Evolutionary conservation across 768 basidiomycete species (phyloP), one percentile per base, ranked within the genome.

Genomic region (Naganishia vaughanmartiniae): DNA sequence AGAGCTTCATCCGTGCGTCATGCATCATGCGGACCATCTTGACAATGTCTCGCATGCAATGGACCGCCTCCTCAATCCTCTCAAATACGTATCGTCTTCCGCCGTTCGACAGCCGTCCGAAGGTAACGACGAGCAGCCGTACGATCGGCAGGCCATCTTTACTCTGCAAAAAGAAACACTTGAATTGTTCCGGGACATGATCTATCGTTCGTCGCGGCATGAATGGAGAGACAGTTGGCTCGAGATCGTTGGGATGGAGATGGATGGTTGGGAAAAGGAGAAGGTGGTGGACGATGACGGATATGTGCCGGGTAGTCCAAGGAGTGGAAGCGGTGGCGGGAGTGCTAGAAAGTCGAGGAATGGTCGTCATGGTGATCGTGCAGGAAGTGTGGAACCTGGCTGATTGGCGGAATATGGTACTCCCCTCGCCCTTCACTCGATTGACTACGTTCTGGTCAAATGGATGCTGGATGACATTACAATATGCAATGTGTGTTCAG

Each of bases 241-340:
- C 15, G 60, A 63, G 24, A 36, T 63, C 60, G 60, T 63, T 3
- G 60, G 39, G 21, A 63, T 63, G 60, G 60, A 63, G 60, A 63
- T 63, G 60, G 60, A 63, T 45, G 60, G 60, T 17, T 63, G 60
- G 60, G 60, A 63, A 45, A 63, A 63, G 36, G 60, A 63, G 12
- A 63, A 30, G 60, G 24, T 42, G 2, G 39, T 17, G 15, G 39
- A 63, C 15, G 60, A 63, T 21, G 60, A 63, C 24, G 60, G 60
- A 1, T 46, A 42, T 30, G 26, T 15, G 42, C 28, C 60, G n/a
- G 60, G 60, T 7, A 63, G 60, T 21, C 60, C 60, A 5, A 63
- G 60, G 26, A 34, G 36, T 9, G 60, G 60, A 9, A 63, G 60
- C 17, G 60, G 24, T 3, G 60, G 60, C 21, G 60, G 60, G 12